Conservation (phyloP, 345 rosid genomes). For the Salix udensis region DNA sequence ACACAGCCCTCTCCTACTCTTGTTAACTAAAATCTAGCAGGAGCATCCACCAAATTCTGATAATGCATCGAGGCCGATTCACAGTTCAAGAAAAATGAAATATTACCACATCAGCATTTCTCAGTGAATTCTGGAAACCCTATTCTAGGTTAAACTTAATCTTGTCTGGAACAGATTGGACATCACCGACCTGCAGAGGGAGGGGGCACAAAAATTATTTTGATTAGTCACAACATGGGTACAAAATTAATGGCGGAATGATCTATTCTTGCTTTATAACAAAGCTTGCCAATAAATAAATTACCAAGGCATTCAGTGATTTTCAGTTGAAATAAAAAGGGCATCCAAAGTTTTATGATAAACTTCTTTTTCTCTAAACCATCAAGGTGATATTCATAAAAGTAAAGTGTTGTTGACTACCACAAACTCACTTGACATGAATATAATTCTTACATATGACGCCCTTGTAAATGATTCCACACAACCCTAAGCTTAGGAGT, state of each 20-base stretch:
- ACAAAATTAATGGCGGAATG: not conserved
- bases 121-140: not conserved
- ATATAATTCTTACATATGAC: not conserved
- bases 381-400: too few species aligned
- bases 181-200: slow-evolving; percentile 55
- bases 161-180: slow-evolving; percentile 59
- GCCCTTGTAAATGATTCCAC: not conserved
- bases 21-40: not conserved
- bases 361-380: not conserved
- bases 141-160: slow-evolving; percentile 69
- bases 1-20: not conserved
- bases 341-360: too few species aligned
- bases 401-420: not conserved
- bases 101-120: not conserved
- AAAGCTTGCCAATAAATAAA: not conserved
- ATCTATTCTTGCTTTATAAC: not conserved
- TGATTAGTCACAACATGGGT: not conserved
- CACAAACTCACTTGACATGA: not conserved
- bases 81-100: not conserved
- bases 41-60: not conserved
- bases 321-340: too few species aligned
- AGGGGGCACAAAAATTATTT: not conserved
- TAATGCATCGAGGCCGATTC: not conserved
- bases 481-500: not conserved
- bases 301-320: not conserved